phyloP scores from a whole-genome alignment of 257 asterid species.

The Fraxinus americana region DNA sequence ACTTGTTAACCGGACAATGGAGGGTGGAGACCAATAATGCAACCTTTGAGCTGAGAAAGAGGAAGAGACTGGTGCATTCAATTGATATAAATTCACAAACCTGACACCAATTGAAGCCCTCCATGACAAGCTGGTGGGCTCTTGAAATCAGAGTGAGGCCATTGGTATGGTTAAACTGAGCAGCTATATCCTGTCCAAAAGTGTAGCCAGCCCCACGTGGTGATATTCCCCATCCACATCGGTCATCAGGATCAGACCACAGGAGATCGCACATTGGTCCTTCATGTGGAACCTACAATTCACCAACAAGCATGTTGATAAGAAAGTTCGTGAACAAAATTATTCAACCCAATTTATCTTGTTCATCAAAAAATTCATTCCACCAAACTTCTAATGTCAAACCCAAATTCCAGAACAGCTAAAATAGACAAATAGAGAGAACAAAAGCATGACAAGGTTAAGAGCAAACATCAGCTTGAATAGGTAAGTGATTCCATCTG shows the following conservation, averaged over 20 bases:
- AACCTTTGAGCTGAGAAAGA: slow-evolving; percentile 15
- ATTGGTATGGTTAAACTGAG: slow-evolving; percentile 92
- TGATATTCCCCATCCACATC: slow-evolving; percentile 98
- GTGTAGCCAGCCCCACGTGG: slow-evolving; percentile 99
- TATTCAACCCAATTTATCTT: neutral
- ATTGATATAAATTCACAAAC: slow-evolving; percentile 37
- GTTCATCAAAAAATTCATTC: neutral
- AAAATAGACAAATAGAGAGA: neutral
- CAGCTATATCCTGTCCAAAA: slow-evolving; percentile 94
- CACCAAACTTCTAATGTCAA: neutral
- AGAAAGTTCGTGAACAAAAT: neutral
- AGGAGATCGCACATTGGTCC: slow-evolving; percentile 98
- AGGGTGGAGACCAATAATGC: neutral
- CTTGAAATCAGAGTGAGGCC: slow-evolving; percentile 92
- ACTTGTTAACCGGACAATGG: neutral
- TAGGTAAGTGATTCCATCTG: neutral
- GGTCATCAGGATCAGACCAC: slow-evolving; percentile 97
- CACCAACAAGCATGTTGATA: slow-evolving; percentile 24
- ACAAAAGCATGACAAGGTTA: too few relatives aligned
- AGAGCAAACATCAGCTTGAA: neutral
- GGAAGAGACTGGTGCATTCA: neutral
- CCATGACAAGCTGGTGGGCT: slow-evolving; percentile 99
- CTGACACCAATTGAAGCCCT: slow-evolving; percentile 98
- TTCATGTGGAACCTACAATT: slow-evolving; percentile 87
- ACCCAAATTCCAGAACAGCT: neutral